Conservation (phyloP, 768 basidiomycete species). For the Naganishia onofrii region DNA sequence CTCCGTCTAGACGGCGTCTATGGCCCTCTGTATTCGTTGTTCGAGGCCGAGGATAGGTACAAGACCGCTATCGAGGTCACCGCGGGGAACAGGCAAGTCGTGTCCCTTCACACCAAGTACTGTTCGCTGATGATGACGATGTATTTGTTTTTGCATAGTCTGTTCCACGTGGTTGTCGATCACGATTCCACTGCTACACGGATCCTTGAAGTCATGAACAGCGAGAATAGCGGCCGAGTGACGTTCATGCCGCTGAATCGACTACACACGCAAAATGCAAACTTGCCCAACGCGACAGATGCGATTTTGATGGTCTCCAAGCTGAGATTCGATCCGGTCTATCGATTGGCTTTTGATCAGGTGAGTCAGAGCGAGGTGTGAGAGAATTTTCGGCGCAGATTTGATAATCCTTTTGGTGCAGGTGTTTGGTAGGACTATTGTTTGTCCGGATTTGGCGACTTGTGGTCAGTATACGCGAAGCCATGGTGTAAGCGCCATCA, state of each 20-base stretch:
- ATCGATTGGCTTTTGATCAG: constrained; percentile 85
- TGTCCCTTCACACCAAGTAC: not conserved
- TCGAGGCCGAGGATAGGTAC: constrained; percentile 86
- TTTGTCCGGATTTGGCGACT: constrained; percentile 85
- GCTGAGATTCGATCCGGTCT: constrained; percentile 68
- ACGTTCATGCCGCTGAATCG: constrained; percentile 99
- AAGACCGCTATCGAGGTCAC: constrained; percentile 91
- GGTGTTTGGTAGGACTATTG: constrained; percentile 95
- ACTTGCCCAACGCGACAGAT: constrained; percentile 56
- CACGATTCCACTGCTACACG: constrained; percentile 87
- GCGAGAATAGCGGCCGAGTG: constrained; percentile 81
- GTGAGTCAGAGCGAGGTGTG: constrained; percentile 34
- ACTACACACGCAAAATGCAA: constrained; percentile 72
- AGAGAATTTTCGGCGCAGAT: not conserved
- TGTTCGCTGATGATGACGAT: constrained; percentile 8
- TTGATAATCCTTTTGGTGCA: constrained; percentile 24
- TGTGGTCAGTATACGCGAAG: constrained; percentile 92
- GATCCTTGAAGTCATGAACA: constrained; percentile 89
- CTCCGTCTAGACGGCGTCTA: constrained; percentile 78
- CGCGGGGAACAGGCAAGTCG: constrained; percentile 82
- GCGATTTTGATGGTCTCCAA: constrained; percentile 68
- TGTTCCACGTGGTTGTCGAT: constrained; percentile 97
- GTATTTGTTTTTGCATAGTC: constrained; percentile 56
- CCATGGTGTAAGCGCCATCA: constrained; percentile 94
- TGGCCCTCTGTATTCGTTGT: constrained; percentile 89